Conservation (phyloP, 2,329 filamentous ascomycete genomes). For the Neonectria ditissima region DNA sequence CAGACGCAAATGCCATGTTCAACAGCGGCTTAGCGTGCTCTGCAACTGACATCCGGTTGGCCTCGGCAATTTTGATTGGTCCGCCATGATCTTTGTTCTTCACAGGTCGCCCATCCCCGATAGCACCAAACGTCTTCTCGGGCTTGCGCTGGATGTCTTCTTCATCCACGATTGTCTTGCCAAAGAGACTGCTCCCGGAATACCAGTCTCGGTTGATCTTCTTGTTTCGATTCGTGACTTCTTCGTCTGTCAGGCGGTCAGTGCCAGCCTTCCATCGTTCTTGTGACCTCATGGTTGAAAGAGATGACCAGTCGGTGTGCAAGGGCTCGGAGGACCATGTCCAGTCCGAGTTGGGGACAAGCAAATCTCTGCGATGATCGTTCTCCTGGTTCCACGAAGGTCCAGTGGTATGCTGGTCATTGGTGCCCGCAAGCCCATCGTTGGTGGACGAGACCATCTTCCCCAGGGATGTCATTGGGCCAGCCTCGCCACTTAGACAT, state of each 20-base stretch:
- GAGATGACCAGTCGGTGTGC: constrained; percentile 21
- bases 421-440: constrained; percentile 12
- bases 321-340: constrained; percentile 17
- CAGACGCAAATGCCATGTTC: constrained; percentile 53
- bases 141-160: constrained; percentile 42
- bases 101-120: constrained; percentile 52
- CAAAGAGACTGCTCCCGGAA: constrained; percentile 51
- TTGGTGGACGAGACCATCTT: constrained; percentile 1
- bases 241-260: constrained; percentile 37
- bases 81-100: constrained; percentile 42
- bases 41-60: constrained; percentile 51
- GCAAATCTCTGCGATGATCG: constrained; percentile 1
- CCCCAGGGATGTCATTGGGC: constrained; percentile 4
- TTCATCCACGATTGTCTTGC: constrained; percentile 50
- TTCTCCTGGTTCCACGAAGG: constrained; percentile 4
- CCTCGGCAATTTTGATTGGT: constrained; percentile 52
- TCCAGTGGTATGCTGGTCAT: constrained; percentile 2
- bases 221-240: constrained; percentile 42
- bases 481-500: constrained; percentile 12
- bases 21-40: constrained; percentile 58
- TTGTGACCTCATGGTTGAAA: constrained; percentile 2
- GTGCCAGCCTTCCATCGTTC: constrained; percentile 34
- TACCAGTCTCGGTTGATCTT: constrained; percentile 55
- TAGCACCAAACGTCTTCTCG: constrained; percentile 51
- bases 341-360: constrained; percentile 21